These are phyloP conservation scores for Boletus pseudopeckii DNA, from an alignment of 768 basidiomycete genomes.

Conservation along the genomic window DNA sequence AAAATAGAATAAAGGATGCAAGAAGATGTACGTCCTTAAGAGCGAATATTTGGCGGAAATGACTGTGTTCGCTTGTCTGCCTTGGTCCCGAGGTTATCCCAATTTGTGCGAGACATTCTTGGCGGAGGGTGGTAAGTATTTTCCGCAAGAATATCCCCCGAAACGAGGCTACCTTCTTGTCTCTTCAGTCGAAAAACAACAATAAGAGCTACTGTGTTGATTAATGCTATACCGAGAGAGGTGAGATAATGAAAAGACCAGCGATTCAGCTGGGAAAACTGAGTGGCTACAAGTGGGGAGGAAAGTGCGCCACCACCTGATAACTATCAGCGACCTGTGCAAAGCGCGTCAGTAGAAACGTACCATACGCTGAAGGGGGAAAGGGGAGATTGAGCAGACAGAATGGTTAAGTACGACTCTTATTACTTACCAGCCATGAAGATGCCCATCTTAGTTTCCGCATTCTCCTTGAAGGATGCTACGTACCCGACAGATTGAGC, in stretches of 20 bases:
- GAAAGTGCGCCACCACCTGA: slow-evolving; percentile 47
- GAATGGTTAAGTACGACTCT: too few relatives aligned
- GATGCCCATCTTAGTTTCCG: slow-evolving; percentile 65
- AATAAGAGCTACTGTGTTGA: slow-evolving; percentile 49
- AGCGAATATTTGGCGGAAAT: slow-evolving; percentile 45
- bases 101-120: slow-evolving; percentile 37
- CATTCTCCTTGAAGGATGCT: slow-evolving; percentile 51
- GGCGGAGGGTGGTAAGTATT: background rate
- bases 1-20: slow-evolving; percentile 43
- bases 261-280: slow-evolving; percentile 38
- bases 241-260: slow-evolving; percentile 44
- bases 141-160: background rate
- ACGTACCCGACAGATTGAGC: slow-evolving; percentile 73
- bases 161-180: slow-evolving; percentile 52
- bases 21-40: slow-evolving; percentile 42
- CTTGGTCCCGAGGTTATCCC: slow-evolving; percentile 30
- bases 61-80: slow-evolving; percentile 31
- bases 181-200: slow-evolving; percentile 60
- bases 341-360: background rate
- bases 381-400: background rate
- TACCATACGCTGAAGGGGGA: slow-evolving; percentile 12
- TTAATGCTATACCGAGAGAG: slow-evolving; percentile 62
- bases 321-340: background rate
- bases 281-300: slow-evolving; percentile 53
- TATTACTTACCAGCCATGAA: slow-evolving; percentile 44